phyloP scores from a whole-genome alignment of 768 basidiomycete species.

The Tylopilus subfusipes region DNA sequence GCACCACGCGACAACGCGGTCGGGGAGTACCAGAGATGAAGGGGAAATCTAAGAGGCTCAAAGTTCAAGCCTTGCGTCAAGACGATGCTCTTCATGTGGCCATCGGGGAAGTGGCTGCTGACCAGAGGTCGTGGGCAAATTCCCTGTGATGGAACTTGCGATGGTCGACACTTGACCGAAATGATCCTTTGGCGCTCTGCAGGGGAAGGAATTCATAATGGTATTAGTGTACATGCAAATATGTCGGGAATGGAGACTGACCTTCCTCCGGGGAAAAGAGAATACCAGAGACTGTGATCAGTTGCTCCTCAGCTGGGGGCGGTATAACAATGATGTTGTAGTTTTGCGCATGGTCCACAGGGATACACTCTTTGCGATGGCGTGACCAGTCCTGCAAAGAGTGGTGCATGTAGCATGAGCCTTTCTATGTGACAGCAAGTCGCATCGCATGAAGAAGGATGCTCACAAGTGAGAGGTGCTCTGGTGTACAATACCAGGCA shows the following conservation, averaged over 20 bases:
- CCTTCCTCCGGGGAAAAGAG: slow-evolving; percentile 76
- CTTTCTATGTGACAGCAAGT: slow-evolving; percentile 13
- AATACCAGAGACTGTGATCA: slow-evolving; percentile 66
- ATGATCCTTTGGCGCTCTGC: slow-evolving; percentile 73
- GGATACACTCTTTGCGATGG: slow-evolving; percentile 68
- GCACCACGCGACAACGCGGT: slow-evolving; percentile 52
- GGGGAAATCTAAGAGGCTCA: slow-evolving; percentile 77
- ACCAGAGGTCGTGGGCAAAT: slow-evolving; percentile 71
- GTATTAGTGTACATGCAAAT: slow-evolving; percentile 5
- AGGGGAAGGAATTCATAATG: slow-evolving; percentile 9
- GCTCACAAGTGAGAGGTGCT: slow-evolving; percentile 67
- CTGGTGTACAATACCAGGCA: slow-evolving; percentile 78
- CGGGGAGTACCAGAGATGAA: slow-evolving; percentile 80
- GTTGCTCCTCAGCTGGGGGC: slow-evolving; percentile 66
- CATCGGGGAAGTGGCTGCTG: slow-evolving; percentile 56
- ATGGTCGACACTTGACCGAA: slow-evolving; percentile 66
- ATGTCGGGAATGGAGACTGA: slow-evolving; percentile 28
- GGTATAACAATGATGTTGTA: slow-evolving; percentile 73
- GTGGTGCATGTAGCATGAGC: slow-evolving; percentile 7
- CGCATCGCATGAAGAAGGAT: slow-evolving; percentile 15
- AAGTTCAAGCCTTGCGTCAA: slow-evolving; percentile 81
- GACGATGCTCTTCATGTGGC: slow-evolving; percentile 59
- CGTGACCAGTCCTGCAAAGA: slow-evolving; percentile 79
- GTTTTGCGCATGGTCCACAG: slow-evolving; percentile 44
- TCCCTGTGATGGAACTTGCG: slow-evolving; percentile 64